A percentile compares a stretch with the other conserved stretches of the same genome.
Conservation (phyloP, 306 rosid species). For the Vigna trinervia region DNA sequence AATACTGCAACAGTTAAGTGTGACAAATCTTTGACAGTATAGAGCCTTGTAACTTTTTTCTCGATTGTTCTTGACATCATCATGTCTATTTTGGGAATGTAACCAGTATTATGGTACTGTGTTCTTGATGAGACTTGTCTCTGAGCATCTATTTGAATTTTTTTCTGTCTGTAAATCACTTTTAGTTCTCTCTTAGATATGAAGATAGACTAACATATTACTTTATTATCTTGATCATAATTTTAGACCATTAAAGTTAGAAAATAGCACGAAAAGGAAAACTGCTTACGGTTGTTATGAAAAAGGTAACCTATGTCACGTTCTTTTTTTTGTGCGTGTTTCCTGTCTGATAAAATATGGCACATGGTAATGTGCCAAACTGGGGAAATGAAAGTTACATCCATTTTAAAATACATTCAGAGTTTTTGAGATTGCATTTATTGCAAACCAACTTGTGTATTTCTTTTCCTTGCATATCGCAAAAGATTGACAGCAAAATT, state of each 20-base stretch:
- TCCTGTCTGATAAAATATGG: constrained; percentile 15
- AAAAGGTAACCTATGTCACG: background rate
- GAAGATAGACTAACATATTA: constrained; percentile 3
- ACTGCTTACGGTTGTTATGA: background rate
- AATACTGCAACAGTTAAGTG: constrained; percentile 10
- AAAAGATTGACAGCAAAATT: background rate
- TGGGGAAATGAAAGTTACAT: constrained; percentile 2
- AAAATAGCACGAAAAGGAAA: background rate
- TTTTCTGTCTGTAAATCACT: background rate
- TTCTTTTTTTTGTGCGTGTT: background rate
- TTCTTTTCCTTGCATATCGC: constrained; percentile 1
- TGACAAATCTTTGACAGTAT: background rate
- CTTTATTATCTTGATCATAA: constrained; percentile 1
- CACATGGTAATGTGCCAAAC: background rate
- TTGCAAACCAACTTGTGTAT: background rate
- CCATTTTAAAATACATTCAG: background rate
- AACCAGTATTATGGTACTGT: constrained; percentile 16
- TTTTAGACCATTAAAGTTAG: background rate
- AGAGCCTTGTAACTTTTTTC: constrained; percentile 11
- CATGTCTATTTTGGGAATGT: background rate
- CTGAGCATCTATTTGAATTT: background rate
- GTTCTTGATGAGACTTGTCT: constrained; percentile 21
- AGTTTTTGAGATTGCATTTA: background rate
- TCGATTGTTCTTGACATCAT: background rate
- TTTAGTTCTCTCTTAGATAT: background rate